phyloP scores from a whole-genome alignment of 2,329 filamentous ascomycete species.

The Cercospora janseana region DNA sequence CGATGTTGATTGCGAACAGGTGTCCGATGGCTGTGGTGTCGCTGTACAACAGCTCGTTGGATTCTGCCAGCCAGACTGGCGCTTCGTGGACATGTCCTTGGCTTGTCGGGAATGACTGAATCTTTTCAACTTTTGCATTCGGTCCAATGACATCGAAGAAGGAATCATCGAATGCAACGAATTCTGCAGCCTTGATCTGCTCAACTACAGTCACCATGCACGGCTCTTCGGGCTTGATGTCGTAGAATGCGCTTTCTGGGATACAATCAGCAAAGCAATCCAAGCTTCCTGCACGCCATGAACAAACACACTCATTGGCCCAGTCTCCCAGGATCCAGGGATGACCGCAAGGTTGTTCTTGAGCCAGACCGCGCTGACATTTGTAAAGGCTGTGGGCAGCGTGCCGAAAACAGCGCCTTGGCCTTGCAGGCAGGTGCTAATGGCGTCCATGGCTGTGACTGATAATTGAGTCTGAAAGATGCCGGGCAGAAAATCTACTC shows the following conservation, averaged over 20 bases:
- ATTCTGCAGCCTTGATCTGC: slow-evolving; percentile 25
- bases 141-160: slow-evolving; percentile 32
- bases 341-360: slow-evolving; percentile 27
- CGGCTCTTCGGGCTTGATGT: slow-evolving; percentile 21
- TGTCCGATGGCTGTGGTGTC: slow-evolving; percentile 28
- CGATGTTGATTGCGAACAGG: slow-evolving; percentile 29
- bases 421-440: slow-evolving; percentile 9
- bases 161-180: slow-evolving; percentile 31
- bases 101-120: slow-evolving; percentile 25
- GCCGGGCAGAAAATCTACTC: slow-evolving; percentile 15
- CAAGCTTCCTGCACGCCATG: not conserved
- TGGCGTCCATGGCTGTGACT: too few relatives aligned
- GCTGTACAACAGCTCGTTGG: slow-evolving; percentile 31
- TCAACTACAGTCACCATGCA: slow-evolving; percentile 16
- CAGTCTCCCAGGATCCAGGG: slow-evolving; percentile 22
- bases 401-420: slow-evolving; percentile 15
- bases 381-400: slow-evolving; percentile 20
- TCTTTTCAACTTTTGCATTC: slow-evolving; percentile 28
- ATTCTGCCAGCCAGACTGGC: slow-evolving; percentile 30
- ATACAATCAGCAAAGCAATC: not conserved
- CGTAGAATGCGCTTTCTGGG: slow-evolving; percentile 25
- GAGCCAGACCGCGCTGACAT: slow-evolving; percentile 22
- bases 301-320: slow-evolving; percentile 17
- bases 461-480: slow-evolving; percentile 12
- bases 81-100: slow-evolving; percentile 31